Evolutionary conservation across 1,139 yeast genomes (phyloP).

Genomic region (Magnusiomyces fungicola): DNA sequence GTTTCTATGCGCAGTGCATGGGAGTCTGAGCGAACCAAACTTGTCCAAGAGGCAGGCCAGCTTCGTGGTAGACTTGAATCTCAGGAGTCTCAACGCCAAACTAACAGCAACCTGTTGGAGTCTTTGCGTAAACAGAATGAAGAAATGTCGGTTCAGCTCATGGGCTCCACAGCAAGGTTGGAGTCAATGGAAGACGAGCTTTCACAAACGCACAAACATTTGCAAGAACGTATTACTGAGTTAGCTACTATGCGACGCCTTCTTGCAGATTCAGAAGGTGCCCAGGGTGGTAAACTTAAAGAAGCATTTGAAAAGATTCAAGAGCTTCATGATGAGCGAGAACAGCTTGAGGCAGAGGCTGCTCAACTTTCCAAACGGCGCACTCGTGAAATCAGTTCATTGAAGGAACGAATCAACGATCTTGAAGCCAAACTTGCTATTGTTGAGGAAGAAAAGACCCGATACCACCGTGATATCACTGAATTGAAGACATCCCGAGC

Average conservation of each 20-base stretch:
- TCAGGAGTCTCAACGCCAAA: conserved; percentile 9
- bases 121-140: conserved; percentile 65
- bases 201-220: conserved; percentile 57
- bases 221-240: conserved; percentile 79
- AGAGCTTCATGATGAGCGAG: conserved; percentile 49
- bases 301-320: conserved; percentile 42
- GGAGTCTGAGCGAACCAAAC: conserved; percentile 25
- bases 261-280: conserved; percentile 59
- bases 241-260: conserved; percentile 64
- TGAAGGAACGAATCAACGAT: conserved; percentile 28
- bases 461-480: conserved; percentile 20
- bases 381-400: conserved; percentile 40
- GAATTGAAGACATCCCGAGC: conserved; percentile 23
- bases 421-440: conserved; percentile 27
- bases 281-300: conserved; percentile 41
- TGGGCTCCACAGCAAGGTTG: conserved; percentile 53
- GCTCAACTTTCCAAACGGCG: conserved; percentile 45
- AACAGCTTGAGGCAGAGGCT: conserved; percentile 48
- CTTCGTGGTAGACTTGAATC: conserved; percentile 44
- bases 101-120: conserved; percentile 33
- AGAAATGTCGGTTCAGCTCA: conserved; percentile 60
- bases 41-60: conserved; percentile 39
- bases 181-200: conserved; percentile 77
- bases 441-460: conserved; percentile 26
- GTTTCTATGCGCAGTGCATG: conserved; percentile 12